Conservation (phyloP, 441 rosid species). For the Biscutella laevigata region DNA sequence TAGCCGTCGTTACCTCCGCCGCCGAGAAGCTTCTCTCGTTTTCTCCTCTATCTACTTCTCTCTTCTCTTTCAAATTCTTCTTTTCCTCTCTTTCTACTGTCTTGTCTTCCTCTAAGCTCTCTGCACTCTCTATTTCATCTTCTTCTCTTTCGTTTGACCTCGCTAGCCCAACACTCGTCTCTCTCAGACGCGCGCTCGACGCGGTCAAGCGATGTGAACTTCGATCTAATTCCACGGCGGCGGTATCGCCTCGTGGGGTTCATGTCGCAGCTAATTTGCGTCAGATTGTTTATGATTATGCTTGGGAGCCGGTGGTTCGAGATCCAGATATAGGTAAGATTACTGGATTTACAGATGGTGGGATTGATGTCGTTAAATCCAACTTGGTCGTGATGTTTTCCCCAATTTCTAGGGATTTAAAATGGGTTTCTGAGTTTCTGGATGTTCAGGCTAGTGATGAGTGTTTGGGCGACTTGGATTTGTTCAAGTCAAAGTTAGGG, state of each 20-base stretch:
- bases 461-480: constrained; percentile 30
- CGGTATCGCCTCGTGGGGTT: constrained; percentile 28
- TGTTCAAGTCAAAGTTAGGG: constrained; percentile 31
- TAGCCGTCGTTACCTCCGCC: constrained; percentile 39
- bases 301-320: constrained; percentile 56
- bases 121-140: constrained; percentile 32
- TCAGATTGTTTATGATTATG: constrained; percentile 71
- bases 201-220: constrained; percentile 22
- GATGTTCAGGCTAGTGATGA: constrained; percentile 29
- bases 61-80: constrained; percentile 75
- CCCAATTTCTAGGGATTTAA: constrained; percentile 33
- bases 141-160: constrained; percentile 59
- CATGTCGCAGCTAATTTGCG: constrained; percentile 56
- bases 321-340: constrained; percentile 34
- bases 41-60: constrained; percentile 47
- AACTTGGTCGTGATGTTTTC: constrained; percentile 75
- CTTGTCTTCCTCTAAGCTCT: constrained; percentile 74
- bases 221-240: background rate
- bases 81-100: constrained; percentile 84
- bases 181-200: constrained; percentile 42
- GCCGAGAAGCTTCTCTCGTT: constrained; percentile 49
- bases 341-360: constrained; percentile 22
- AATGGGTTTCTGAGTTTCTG: constrained; percentile 43
- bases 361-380: constrained; percentile 31
- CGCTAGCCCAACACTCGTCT: constrained; percentile 37